These are phyloP conservation scores for Condylostoma magnum DNA, from an alignment of 169 alveolate genomes.

Conservation along the genomic window DNA sequence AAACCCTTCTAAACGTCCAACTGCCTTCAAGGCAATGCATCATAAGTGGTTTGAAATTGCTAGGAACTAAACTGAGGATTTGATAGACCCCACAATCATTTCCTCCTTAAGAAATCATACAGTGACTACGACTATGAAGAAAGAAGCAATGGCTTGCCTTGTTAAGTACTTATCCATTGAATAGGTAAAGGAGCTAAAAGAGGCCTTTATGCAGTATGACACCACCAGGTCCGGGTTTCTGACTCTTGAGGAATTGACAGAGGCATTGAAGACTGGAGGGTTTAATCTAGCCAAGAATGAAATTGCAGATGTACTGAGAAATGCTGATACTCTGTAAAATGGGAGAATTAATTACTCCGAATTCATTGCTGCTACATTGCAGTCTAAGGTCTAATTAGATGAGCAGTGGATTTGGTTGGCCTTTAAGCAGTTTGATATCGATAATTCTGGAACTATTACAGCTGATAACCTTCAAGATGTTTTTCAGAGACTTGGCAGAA, in stretches of 20 bases:
- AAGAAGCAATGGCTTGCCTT: constrained; percentile 35
- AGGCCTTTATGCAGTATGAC: constrained; percentile 28
- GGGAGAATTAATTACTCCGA: constrained; percentile 44
- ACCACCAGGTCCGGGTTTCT: constrained; percentile 30
- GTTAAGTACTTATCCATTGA: constrained; percentile 14
- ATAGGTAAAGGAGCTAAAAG: constrained; percentile 22
- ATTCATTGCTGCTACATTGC: constrained; percentile 42
- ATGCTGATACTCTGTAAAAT: constrained; percentile 28
- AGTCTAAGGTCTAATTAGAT: not conserved
- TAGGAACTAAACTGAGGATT: too few species aligned
- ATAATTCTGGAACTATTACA: not conserved
- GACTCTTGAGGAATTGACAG: constrained; percentile 15
- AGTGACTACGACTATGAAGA: constrained; percentile 8
- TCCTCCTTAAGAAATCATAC: constrained; percentile 6
- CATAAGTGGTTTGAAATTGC: constrained; percentile 39
- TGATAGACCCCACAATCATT: constrained; percentile 3
- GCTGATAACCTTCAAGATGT: not conserved
- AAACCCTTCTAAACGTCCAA: constrained; percentile 12
- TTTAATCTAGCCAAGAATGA: constrained; percentile 16
- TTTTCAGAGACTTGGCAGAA: not conserved
- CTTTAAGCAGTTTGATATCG: not conserved
- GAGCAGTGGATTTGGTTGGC: not conserved
- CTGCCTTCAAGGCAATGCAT: constrained; percentile 28
- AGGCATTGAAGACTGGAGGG: constrained; percentile 11
- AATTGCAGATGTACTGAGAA: constrained; percentile 25